Evolutionary conservation across 257 asterid species (phyloP), one percentile per base, ranked within the genome.

Genomic region (Leptodermis oblonga): DNA sequence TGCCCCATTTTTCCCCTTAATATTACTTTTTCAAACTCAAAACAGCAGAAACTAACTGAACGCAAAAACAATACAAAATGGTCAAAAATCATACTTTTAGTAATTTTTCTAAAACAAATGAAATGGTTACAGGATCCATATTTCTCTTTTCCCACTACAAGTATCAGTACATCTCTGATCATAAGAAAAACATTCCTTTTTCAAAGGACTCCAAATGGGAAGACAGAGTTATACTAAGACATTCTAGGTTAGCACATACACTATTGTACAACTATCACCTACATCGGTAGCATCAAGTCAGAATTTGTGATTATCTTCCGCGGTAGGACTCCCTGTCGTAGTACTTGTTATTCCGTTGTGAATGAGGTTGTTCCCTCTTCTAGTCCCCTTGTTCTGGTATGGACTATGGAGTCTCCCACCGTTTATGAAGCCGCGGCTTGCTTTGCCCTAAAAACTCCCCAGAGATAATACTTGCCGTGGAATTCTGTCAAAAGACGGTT

Each of bases 371-470:
- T 39, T 39, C 45, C 45, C 45, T 9, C 1, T 39, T 12, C 45
- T 1, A 4, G 45, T 39, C 45, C 45, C 45, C 9, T n/a, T n/a
- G n/a, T n/a, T n/a, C n/a, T n/a, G n/a, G 45, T 39, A 34, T 34
- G 39, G 6, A 6, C 22, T 49, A 46, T 49, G 56, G 13, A 37
- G 48, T 63, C 22, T 26, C 8, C 58, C 22, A n/a, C 55, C 7
- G 55, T 22, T 33, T 68, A 42, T 22, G 77, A 58, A 18, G 71
- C 42, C 53, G 53, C 1, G 28, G 36, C 34, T 46, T 69, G 84
- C 74, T 80, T 83, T 48, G 73, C 81, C 70, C 85, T 80, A 71
- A 92, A 92, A 61, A 89, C 96, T 1, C 96, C 98, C 98, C 96
- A 92, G 25, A 92, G 81, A 69, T 83, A 92, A 67, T 79, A 79